These are phyloP conservation scores for Toxoplasma gondii DNA, from an alignment of 169 alveolate genomes.

Conservation along the genomic window DNA sequence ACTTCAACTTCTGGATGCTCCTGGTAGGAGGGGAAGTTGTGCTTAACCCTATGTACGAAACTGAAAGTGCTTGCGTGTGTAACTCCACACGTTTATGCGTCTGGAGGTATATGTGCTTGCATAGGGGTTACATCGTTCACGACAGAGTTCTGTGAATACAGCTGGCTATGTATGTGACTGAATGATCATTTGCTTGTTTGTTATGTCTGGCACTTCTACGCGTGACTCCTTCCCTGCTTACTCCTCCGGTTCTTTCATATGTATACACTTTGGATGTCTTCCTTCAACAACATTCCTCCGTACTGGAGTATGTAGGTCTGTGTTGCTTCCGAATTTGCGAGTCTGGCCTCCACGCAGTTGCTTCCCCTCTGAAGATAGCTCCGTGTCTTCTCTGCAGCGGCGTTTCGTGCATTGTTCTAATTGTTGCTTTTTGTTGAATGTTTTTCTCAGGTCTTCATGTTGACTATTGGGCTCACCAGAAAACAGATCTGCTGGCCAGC, in stretches of 20 bases:
- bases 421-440: background rate
- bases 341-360: background rate
- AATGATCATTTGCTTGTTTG: no score
- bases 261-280: no score
- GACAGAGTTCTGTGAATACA: background rate
- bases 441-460: background rate
- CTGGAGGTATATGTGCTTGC: background rate
- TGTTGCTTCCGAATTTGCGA: background rate
- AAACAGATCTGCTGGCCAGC: slow-evolving; percentile 2
- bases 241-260: no score
- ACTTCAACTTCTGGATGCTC: slow-evolving; percentile 59
- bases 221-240: no score
- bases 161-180: no score
- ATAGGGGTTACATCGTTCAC: background rate
- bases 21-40: slow-evolving; percentile 35
- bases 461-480: slow-evolving; percentile 26
- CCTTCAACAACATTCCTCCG: background rate
- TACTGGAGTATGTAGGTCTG: no score
- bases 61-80: background rate
- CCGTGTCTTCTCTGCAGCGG: background rate
- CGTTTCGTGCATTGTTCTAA: background rate
- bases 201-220: no score
- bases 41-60: background rate
- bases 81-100: background rate
- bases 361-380: background rate